Conservation (phyloP, 805 yeast genomes). For the Ogataea corticis region DNA sequence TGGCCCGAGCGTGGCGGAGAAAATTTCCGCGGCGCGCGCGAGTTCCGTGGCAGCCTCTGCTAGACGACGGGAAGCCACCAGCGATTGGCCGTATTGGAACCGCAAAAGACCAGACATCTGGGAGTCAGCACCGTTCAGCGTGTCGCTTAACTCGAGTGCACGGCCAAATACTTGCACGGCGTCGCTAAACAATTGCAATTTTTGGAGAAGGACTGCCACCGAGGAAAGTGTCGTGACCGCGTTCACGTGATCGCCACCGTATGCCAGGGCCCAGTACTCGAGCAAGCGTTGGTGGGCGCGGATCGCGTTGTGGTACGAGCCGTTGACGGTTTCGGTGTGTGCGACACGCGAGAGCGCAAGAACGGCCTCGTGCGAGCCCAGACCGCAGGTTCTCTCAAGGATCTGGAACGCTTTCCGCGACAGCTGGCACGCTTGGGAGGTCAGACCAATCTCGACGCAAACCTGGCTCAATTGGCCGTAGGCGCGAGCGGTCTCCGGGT, state of each 20-base stretch:
- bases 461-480: slow-evolving; percentile 66
- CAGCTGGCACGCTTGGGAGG: slow-evolving; percentile 58
- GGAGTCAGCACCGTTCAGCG: slow-evolving; percentile 56
- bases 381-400: slow-evolving; percentile 78
- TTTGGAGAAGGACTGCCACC: slow-evolving; percentile 59
- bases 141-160: slow-evolving; percentile 51
- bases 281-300: slow-evolving; percentile 61
- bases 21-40: slow-evolving; percentile 55
- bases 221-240: slow-evolving; percentile 61
- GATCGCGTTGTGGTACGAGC: slow-evolving; percentile 60
- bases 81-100: slow-evolving; percentile 68
- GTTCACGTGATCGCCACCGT: slow-evolving; percentile 70
- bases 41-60: slow-evolving; percentile 58
- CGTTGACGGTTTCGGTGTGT: slow-evolving; percentile 61
- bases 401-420: slow-evolving; percentile 70
- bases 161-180: slow-evolving; percentile 54
- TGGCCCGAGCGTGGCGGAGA: slow-evolving; percentile 61
- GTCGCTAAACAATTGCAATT: slow-evolving; percentile 45
- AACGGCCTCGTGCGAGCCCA: slow-evolving; percentile 76
- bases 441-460: slow-evolving; percentile 59
- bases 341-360: slow-evolving; percentile 76
- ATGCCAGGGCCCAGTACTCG: slow-evolving; percentile 55
- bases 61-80: slow-evolving; percentile 52
- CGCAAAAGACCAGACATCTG: slow-evolving; percentile 64
- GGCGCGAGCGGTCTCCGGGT: slow-evolving; percentile 73